Conservation (phyloP, 2,329 filamentous ascomycete species). For the Curvularia eragrostidis region DNA sequence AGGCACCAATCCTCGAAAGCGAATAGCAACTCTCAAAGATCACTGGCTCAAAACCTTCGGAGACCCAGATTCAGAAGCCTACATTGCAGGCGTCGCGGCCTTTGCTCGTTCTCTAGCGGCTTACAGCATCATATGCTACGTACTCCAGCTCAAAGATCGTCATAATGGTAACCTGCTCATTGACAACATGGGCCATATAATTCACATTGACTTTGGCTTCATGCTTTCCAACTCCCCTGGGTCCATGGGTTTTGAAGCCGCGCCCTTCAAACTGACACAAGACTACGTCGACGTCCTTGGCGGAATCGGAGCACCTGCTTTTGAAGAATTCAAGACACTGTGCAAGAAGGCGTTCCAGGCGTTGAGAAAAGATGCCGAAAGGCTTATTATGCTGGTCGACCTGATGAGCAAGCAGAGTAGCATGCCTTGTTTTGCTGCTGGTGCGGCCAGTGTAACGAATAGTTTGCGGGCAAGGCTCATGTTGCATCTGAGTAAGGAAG, state of each 20-base stretch:
- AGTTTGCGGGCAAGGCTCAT: slow-evolving; percentile 78
- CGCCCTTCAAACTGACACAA: slow-evolving; percentile 84
- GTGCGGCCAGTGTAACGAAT: slow-evolving; percentile 72
- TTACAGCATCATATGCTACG: slow-evolving; percentile 84
- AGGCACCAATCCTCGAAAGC: slow-evolving; percentile 73
- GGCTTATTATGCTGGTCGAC: slow-evolving; percentile 80
- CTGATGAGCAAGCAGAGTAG: slow-evolving; percentile 84
- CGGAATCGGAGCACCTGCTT: slow-evolving; percentile 72
- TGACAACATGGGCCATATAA: slow-evolving; percentile 83
- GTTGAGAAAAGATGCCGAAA: slow-evolving; percentile 77
- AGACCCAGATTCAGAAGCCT: slow-evolving; percentile 70
- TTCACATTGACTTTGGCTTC: slow-evolving; percentile 90
- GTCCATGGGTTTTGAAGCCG: slow-evolving; percentile 83
- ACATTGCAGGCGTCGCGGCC: slow-evolving; percentile 74
- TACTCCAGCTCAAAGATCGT: slow-evolving; percentile 82
- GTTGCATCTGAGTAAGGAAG: slow-evolving; percentile 80
- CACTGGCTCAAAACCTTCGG: slow-evolving; percentile 84
- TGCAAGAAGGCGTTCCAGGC: slow-evolving; percentile 88
- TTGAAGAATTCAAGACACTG: slow-evolving; percentile 75
- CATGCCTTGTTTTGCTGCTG: slow-evolving; percentile 81
- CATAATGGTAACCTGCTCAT: slow-evolving; percentile 88
- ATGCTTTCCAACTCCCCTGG: slow-evolving; percentile 88
- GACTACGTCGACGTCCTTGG: slow-evolving; percentile 87
- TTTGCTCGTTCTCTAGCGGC: slow-evolving; percentile 84
- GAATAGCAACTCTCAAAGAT: slow-evolving; percentile 80